Evolutionary conservation across 192 early-diverging fungal genomes (phyloP).

Genomic region (Tieghemiomyces parasiticus): DNA sequence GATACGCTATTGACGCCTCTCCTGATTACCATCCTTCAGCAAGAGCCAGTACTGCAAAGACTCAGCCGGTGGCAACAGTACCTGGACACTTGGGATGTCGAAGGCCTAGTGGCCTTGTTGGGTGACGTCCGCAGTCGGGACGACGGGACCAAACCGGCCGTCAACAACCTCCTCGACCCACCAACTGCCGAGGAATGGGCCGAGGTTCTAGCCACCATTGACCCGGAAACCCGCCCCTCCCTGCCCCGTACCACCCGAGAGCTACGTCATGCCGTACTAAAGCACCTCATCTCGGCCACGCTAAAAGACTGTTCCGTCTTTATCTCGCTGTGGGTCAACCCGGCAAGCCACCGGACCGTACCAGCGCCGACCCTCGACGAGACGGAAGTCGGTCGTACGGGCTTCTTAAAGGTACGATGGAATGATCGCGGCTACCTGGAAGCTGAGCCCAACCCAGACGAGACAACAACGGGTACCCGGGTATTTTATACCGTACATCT

Average conservation of each 20-base stretch:
- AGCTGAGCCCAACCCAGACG: too few relatives aligned
- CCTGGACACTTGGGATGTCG: slow-evolving; percentile 42
- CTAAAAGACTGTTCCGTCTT: slow-evolving; percentile 69
- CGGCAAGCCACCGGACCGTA: slow-evolving; percentile 12
- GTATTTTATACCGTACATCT: slow-evolving; percentile 33
- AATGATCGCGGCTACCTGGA: background rate
- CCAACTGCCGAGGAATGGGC: slow-evolving; percentile 29
- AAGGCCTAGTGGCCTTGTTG: too few relatives aligned
- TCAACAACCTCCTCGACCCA: slow-evolving; percentile 8
- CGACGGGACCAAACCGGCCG: too few relatives aligned
- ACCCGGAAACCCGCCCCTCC: background rate
- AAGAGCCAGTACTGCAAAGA: slow-evolving; percentile 26
- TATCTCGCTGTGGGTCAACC: slow-evolving; percentile 25
- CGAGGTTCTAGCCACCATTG: background rate
- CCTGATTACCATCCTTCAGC: slow-evolving; percentile 23
- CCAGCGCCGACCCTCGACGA: background rate
- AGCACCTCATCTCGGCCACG: slow-evolving; percentile 54
- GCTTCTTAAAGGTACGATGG: background rate
- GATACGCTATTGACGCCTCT: too few relatives aligned
- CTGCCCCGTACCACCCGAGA: too few relatives aligned
- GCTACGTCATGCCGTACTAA: slow-evolving; percentile 32
- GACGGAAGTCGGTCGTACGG: background rate
- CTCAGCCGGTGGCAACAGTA: slow-evolving; percentile 30
- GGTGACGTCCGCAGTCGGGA: too few relatives aligned
- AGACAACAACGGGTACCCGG: background rate